Conservation (phyloP, 345 rosid species). For the Limnanthes douglasii region DNA sequence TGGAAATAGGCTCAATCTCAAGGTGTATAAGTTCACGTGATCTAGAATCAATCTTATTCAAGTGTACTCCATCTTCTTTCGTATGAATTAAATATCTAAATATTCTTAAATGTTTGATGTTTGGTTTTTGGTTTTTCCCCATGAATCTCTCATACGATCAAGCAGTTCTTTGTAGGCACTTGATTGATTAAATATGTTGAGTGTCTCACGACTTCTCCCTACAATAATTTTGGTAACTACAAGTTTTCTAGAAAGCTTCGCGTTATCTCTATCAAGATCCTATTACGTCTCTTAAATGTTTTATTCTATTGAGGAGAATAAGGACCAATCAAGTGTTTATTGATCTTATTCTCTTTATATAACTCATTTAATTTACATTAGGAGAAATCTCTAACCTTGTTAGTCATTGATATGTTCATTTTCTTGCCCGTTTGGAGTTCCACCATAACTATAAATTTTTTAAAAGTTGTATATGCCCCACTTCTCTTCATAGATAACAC, state of each 20-base stretch:
- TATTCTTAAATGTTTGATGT: neutral
- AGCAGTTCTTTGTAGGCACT: neutral
- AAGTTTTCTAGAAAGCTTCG: neutral
- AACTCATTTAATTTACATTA: neutral
- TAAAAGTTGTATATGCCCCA: neutral
- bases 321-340: neutral
- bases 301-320: neutral
- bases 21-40: neutral
- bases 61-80: neutral
- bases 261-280: neutral
- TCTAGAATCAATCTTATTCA: neutral
- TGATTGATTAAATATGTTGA: neutral
- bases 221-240: neutral
- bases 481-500: neutral
- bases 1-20: neutral
- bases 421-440: neutral
- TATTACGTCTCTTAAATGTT: neutral
- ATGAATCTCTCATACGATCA: neutral
- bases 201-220: constrained; percentile 2
- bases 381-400: neutral
- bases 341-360: neutral
- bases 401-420: neutral
- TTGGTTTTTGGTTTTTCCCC: neutral
- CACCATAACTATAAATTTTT: neutral
- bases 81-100: neutral